Evolutionary conservation across 2,329 filamentous ascomycete genomes (phyloP).

Genomic region (Sporothrix inflata): DNA sequence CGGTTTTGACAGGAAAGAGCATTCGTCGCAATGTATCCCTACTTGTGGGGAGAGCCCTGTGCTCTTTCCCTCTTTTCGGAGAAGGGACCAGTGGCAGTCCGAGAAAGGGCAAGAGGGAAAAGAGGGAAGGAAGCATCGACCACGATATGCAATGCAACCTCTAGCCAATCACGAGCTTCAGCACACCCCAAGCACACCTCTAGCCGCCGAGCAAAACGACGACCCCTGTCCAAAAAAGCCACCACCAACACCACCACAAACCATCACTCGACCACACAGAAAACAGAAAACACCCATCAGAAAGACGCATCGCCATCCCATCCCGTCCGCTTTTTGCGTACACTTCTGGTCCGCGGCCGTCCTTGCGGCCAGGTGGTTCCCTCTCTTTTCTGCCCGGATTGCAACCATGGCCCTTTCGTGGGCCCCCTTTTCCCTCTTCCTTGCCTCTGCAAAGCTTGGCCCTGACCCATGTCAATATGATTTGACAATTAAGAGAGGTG

Average conservation of each 20-base stretch:
- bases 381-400: neutral
- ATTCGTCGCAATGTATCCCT: neutral
- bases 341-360: neutral
- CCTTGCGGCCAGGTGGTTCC: constrained; percentile 16
- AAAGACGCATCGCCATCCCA: constrained; percentile 19
- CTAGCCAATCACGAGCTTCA: constrained; percentile 23
- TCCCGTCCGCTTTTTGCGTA: neutral
- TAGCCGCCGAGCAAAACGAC: constrained; percentile 24
- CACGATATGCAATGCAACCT: constrained; percentile 9
- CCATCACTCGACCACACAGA: neutral
- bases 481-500: neutral
- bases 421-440: constrained; percentile 1
- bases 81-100: constrained; percentile 4
- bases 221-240: constrained; percentile 13
- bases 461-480: neutral
- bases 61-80: neutral
- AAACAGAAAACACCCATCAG: neutral
- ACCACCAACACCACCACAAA: neutral
- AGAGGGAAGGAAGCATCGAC: constrained; percentile 20
- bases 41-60: neutral
- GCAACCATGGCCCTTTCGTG: constrained; percentile 15
- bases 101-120: constrained; percentile 9
- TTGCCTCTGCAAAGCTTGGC: constrained; percentile 9
- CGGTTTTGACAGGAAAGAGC: neutral
- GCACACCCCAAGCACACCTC: constrained; percentile 23